Evolutionary conservation across 1,139 yeast genomes (phyloP), one percentile per base, ranked within the genome.

Genomic region (Geotrichum histeridarum): DNA sequence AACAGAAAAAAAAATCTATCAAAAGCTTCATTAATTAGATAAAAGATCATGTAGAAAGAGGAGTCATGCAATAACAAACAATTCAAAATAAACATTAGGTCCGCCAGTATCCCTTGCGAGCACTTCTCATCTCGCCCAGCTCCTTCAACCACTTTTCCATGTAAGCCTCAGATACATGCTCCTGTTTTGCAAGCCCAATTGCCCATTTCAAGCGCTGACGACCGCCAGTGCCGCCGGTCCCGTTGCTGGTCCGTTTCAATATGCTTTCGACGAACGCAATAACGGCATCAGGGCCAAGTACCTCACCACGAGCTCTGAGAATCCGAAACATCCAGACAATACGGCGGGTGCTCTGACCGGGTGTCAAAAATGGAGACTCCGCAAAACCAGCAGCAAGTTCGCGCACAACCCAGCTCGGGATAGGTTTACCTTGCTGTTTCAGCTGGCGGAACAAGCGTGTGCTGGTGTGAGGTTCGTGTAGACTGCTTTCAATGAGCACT

Each of bases 121-220:
- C 36, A 5, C 22, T n/a, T 14, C 39, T 31, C 57, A 54, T 51
- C 12, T 54, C 54, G 41, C 44, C 45, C 17, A 54, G 27, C 12
- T 50, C 48, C 14, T 14, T 32, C n/a, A 54, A 31, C 64, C 64
- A 61, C 11, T 35, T 48, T 4, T 54, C 50, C 12, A 58, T 42
- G 22, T 44, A 48, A n/a, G 36, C 42, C 12, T 54, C 56, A 4
- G 59, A 35, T n/a, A 62, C 63, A 8, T 54, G 48, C 48, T 60
- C 62, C 11, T 44, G 48, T 38, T 51, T 57, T 1, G 65, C 65
- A 36, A 62, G 32, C n/a, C 56, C 54, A 18, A 62, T 48, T 12
- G 64, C 64, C 64, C 64, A 62, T 27, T 50, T 33, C 14, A 62
- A 56, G 17, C 65, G 51, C 32, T 49, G 51, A 12, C 58, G 52